phyloP scores from a whole-genome alignment of 2,329 filamentous ascomycete species.

The Neurospora sp. region DNA sequence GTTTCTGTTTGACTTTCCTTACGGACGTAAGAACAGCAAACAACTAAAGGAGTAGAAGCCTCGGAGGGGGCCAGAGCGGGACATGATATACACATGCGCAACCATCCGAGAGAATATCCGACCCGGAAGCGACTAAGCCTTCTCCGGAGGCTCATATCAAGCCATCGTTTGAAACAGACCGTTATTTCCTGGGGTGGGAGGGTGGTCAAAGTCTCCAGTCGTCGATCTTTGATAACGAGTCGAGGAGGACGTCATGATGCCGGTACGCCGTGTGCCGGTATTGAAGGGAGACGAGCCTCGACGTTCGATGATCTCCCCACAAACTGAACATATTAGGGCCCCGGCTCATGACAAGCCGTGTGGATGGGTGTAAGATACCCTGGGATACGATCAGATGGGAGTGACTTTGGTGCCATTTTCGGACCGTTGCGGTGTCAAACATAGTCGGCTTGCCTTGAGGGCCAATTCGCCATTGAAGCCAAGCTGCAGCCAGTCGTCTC shows the following conservation, averaged over 20 bases:
- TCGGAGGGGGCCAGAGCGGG: background rate
- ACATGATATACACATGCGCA: background rate
- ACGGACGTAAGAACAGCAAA: background rate
- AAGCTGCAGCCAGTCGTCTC: background rate
- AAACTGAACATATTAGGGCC: background rate
- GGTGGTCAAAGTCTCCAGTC: background rate
- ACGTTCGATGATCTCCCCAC: background rate
- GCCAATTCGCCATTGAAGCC: background rate
- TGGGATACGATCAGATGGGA: background rate
- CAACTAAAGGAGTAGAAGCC: background rate
- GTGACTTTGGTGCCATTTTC: background rate
- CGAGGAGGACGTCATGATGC: background rate
- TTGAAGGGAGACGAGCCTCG: background rate
- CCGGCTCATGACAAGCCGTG: background rate
- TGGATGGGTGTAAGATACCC: background rate
- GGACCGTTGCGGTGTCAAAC: background rate
- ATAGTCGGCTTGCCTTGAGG: background rate
- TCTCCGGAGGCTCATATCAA: background rate
- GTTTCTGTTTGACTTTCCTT: background rate
- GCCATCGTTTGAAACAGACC: background rate
- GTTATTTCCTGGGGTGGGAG: background rate
- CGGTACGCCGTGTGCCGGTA: background rate
- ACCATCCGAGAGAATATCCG: background rate
- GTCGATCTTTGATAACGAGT: background rate
- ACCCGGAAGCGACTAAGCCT: background rate